phyloP scores from a whole-genome alignment of 2,329 filamentous ascomycete genomes.

The Phoma herbarum region DNA sequence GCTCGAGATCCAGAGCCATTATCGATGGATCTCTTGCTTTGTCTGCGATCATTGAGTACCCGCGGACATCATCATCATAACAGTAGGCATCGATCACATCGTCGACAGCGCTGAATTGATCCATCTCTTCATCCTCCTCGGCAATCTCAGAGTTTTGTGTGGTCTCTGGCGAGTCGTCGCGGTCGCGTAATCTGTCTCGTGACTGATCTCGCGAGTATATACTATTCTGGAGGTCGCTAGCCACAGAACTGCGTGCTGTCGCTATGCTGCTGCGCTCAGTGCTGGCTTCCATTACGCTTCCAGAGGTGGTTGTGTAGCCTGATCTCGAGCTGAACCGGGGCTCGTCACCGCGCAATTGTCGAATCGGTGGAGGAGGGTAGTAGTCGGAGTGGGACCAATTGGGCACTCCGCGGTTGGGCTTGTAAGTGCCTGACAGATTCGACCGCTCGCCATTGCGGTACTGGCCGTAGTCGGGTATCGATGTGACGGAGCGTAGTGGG shows the following conservation, averaged over 20 bases:
- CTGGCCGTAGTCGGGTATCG: constrained; percentile 50
- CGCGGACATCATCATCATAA: constrained; percentile 57
- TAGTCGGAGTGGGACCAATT: constrained; percentile 50
- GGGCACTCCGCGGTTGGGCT: constrained; percentile 47
- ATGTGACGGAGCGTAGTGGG: constrained; percentile 47
- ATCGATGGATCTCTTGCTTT: constrained; percentile 26
- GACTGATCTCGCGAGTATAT: constrained; percentile 56
- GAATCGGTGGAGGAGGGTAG: constrained; percentile 35
- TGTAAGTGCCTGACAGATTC: constrained; percentile 48
- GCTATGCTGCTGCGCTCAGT: constrained; percentile 85
- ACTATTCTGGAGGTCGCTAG: constrained; percentile 60
- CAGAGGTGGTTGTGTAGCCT: constrained; percentile 65
- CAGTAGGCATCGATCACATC: constrained; percentile 69
- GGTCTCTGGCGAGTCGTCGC: constrained; percentile 44
- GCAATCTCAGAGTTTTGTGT: constrained; percentile 35
- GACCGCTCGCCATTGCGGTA: constrained; percentile 39
- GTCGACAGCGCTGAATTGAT: constrained; percentile 62
- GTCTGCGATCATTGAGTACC: constrained; percentile 21
- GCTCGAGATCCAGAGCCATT: constrained; percentile 32
- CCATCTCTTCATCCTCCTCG: constrained; percentile 31
- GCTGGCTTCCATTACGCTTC: constrained; percentile 65
- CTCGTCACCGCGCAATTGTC: constrained; percentile 51
- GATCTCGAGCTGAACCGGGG: constrained; percentile 68
- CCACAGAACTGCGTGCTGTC: constrained; percentile 78
- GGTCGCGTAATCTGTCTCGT: constrained; percentile 35